Conservation (phyloP, 768 basidiomycete species). For the Kockovaella imperatae region DNA sequence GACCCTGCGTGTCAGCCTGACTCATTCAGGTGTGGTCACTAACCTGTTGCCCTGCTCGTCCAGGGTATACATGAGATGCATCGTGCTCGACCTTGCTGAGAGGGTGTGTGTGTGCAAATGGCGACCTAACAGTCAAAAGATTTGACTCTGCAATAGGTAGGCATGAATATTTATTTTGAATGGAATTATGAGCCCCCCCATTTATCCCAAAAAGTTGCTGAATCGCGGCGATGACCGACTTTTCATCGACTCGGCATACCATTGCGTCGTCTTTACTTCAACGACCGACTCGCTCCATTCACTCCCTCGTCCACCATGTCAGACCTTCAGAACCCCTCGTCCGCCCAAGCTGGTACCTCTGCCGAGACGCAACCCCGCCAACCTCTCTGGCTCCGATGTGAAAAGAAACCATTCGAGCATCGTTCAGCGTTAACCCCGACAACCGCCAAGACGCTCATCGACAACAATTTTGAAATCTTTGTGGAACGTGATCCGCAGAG, state of each 20-base stretch:
- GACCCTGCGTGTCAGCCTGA: slow-evolving; percentile 48
- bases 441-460: slow-evolving; percentile 77
- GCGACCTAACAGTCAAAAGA: too few relatives aligned
- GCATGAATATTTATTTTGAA: too few relatives aligned
- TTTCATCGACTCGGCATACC: too few relatives aligned
- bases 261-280: too few relatives aligned
- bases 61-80: slow-evolving; percentile 89
- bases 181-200: too few relatives aligned
- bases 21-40: slow-evolving; percentile 3
- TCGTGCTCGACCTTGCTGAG: too few relatives aligned
- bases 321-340: slow-evolving; percentile 11
- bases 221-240: too few relatives aligned
- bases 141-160: too few relatives aligned
- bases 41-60: slow-evolving; percentile 43
- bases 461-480: slow-evolving; percentile 77
- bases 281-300: too few relatives aligned
- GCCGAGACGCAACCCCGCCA: slow-evolving; percentile 40
- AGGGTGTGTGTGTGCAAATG: too few relatives aligned
- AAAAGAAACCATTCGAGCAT: slow-evolving; percentile 89
- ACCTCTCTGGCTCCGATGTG: slow-evolving; percentile 87
- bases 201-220: too few relatives aligned
- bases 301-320: too few relatives aligned
- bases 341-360: slow-evolving; percentile 38
- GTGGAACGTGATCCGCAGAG: slow-evolving; percentile 91
- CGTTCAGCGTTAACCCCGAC: slow-evolving; percentile 89